Base-by-base conservation (phyloP, 345 rosid species). In the Eucalyptus coolabah region DNA sequence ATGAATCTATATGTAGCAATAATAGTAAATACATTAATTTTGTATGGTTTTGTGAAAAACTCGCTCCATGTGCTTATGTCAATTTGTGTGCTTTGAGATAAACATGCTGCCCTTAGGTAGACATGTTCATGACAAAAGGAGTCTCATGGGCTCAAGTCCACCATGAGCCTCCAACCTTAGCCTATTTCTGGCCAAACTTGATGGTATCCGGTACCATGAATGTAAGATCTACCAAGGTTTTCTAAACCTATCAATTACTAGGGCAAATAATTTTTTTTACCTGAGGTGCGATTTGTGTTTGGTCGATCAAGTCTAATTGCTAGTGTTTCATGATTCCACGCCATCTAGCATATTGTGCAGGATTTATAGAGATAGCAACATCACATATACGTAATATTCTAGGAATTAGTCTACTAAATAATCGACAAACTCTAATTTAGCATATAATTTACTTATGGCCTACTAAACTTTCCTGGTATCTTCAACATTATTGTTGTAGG, bases 1-100 rank as follows among this genome's bases (percentile, higher is more conserved):
- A 93, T 94, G 86, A 93, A 91, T 86, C 95, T 95, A 40, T 37
- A 72, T 37, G 82, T 37, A 72, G 28, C 82, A 37, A 19, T 72
- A 23, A 72, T 37, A 72, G 44, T 72, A 32, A 32, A 21, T 50
- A 18, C 44, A 86, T n/a, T 30, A 34, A 12, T n/a, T 32, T 86
- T 47, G 17, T 26, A 21, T 23, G 15, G 60, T 51, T 86, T 50
- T 86, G 65, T 50, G 44, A n/a, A 5, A 16, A 50, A 51, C 17
- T 86, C 9, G 26, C 42, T 44, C 16, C 65, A 9, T 50, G 3
- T 72, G 82, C 12, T 18, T 9, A 69, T 69, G 82, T 18, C 44
- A 34, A 23, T 34, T 69, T 37, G 82, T 37, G 45, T 72, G 82
- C 45, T 72, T 34, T 37, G 26, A 72, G 82, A 72, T 72, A 37